Conservation (phyloP, 257 asterid species). For the Petunia axillaris region DNA sequence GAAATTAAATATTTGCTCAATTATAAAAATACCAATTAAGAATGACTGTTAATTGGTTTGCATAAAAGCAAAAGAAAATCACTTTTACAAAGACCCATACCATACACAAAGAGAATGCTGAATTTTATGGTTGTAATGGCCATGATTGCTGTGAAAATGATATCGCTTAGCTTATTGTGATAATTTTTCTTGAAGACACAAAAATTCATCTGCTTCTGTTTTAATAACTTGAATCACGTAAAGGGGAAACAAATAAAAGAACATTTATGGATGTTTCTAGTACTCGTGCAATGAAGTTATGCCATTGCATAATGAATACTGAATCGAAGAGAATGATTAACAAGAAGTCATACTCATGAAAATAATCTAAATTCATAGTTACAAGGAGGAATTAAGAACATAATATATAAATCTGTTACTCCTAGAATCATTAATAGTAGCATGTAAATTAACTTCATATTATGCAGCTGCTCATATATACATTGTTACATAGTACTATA, state of each 20-base stretch:
- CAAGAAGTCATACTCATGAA: not conserved
- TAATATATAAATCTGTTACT: not conserved
- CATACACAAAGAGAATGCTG: not conserved
- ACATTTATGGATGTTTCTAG: not conserved
- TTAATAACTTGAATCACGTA: not conserved
- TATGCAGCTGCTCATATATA: constrained; percentile 15
- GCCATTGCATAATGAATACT: not conserved
- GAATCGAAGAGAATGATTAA: not conserved
- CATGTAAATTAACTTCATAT: constrained; percentile 15
- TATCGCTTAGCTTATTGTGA: not conserved
- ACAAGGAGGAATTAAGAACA: not conserved
- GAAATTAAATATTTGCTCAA: not conserved
- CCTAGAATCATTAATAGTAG: not conserved
- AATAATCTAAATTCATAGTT: not conserved
- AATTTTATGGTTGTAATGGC: constrained; percentile 14
- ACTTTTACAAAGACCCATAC: not conserved
- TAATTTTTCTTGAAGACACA: not conserved
- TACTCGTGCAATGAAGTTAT: not conserved
- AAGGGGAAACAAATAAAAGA: not conserved
- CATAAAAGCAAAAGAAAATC: not conserved
- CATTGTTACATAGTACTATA: constrained; percentile 23
- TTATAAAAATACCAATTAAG: not conserved
- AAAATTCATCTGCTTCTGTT: not conserved
- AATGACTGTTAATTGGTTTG: not conserved
- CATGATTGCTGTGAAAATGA: not conserved